phyloP scores from a whole-genome alignment of 805 yeast species.

The Suhomyces canberraensis region DNA sequence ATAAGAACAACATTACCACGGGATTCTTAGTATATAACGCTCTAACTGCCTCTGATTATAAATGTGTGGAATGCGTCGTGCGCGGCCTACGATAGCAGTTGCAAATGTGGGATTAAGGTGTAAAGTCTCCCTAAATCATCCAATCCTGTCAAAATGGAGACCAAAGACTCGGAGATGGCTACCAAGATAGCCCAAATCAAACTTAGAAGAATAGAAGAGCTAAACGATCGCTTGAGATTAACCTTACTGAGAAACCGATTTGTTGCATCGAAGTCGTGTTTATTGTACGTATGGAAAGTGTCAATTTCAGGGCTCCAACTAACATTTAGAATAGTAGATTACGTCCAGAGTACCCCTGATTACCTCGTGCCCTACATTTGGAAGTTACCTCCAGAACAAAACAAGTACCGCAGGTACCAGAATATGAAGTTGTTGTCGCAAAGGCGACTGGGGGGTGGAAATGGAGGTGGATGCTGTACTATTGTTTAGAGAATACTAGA shows the following conservation, averaged over 20 bases:
- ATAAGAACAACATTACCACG: background rate
- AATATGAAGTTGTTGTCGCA: slow-evolving; percentile 9
- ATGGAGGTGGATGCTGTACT: slow-evolving; percentile 29
- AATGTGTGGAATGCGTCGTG: too few species aligned
- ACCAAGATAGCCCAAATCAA: slow-evolving; percentile 52
- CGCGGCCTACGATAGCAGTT: background rate
- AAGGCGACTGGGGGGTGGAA: too few species aligned
- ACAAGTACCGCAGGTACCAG: slow-evolving; percentile 30
- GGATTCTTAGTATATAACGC: background rate
- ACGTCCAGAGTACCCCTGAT: slow-evolving; percentile 44
- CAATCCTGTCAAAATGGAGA: background rate
- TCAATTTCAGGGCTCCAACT: too few species aligned
- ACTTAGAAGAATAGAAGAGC: slow-evolving; percentile 28
- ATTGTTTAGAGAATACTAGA: slow-evolving; percentile 13
- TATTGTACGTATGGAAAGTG: slow-evolving; percentile 6
- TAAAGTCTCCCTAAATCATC: background rate
- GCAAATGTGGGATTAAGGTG: slow-evolving; percentile 1
- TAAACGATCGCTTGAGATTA: slow-evolving; percentile 48
- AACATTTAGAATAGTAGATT: slow-evolving; percentile 34
- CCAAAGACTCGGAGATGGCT: slow-evolving; percentile 10
- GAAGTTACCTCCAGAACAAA: slow-evolving; percentile 33
- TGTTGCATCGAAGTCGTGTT: slow-evolving; percentile 12
- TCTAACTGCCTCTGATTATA: too few species aligned
- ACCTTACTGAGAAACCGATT: slow-evolving; percentile 52
- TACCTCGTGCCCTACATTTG: slow-evolving; percentile 45